Evolutionary conservation across 2,329 filamentous ascomycete species (phyloP), one percentile per base, ranked within the genome.

Genomic region (Coleophoma cylindrospora): DNA sequence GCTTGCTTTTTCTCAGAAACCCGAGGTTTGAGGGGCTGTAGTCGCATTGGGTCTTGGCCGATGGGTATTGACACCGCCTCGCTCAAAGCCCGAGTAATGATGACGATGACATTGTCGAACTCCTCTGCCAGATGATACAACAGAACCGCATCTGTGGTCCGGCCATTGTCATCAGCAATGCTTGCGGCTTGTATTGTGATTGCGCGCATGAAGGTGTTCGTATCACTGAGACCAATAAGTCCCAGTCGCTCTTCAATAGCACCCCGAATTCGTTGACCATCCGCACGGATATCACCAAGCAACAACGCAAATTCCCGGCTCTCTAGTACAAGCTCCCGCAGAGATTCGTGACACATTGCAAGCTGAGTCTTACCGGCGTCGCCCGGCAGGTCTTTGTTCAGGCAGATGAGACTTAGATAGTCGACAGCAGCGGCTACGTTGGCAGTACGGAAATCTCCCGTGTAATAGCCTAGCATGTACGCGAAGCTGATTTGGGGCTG

Each of bases 301-400:
- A 99, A 75, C 63, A 90, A 88, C 63, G 91, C 92, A 68, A 97
- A 99, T 65, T 99, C 94, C 57, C 92, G 84, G 17, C 91, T 96
- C 71, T 99, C 94, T n/a, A 99, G 77, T 22, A 96, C 91, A 50
- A 97, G 83, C 68, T 97, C 94, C 34, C 91, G 88, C 50, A 99
- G 75, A 7, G 91, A 92, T 68, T 96, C 90, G 68, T 96, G 90
- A 69, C 92, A 97, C 36, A 96, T 80, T 44, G 80, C 82, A 48
- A 84, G 81, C 65, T 96, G 92, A 40, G 86, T 84, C 53, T 81
- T 83, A 50, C 90, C 91, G 6, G 85, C 75, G 50, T 88, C 80
- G 17, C 86, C 87, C 22, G 78, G 80, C 40, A 95, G 75, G 66
- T 96, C 92, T 45, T 85, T 81, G 65, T 97, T 97, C 50, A 99